Evolutionary conservation across 1,139 yeast genomes (phyloP), one percentile per base, ranked within the genome.

Genomic region (Kurtzmaniella quercitrusa): DNA sequence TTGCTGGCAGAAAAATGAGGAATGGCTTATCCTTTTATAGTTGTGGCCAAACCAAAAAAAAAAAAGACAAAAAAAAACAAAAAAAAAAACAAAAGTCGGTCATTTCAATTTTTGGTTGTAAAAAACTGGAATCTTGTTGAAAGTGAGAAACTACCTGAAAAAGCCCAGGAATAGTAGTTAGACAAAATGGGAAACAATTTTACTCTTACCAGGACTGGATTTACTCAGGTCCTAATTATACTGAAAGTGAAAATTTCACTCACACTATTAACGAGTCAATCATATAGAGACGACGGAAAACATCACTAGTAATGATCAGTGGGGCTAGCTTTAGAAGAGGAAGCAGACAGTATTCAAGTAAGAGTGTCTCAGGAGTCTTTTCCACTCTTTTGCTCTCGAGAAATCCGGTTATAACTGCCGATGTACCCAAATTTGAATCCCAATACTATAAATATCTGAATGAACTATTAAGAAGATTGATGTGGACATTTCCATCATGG

Each of bases 401-500:
- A 64, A 77, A 75, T 42, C 98, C 98, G 25, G 73, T 93, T 39
- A 79, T 93, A 45, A 87, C 96, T 2, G 84, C 87, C 16, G 94
- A 86, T 49, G 68, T 82, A 44, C 74, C 85, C 10, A 78, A 74
- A 45, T 85, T 93, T 54, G 97, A 90, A 58, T 61, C 72, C 48
- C 82, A 81, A 45, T 93, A 85, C 65, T 87, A 85, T 62, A 73
- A 80, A 47, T 94, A 94, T 62, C 96, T 91, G 65, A 79, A 80
- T 48, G 95, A 87, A 60, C 74, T 93, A 48, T 91, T 91, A 74
- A 83, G 82, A 57, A 77, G 98, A 59, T 74, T 93, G 53, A 90
- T 91, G 96, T 90, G 97, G 96, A 90, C 98, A 0, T 93, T 93
- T 64, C 98, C 98, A 5, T 82, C 85, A 54, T 90, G 91, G 79